A percentile compares a stretch with the other conserved stretches of the same genome.
phyloP scores from a whole-genome alignment of 768 basidiomycete species.

The Lactarius vividus region DNA sequence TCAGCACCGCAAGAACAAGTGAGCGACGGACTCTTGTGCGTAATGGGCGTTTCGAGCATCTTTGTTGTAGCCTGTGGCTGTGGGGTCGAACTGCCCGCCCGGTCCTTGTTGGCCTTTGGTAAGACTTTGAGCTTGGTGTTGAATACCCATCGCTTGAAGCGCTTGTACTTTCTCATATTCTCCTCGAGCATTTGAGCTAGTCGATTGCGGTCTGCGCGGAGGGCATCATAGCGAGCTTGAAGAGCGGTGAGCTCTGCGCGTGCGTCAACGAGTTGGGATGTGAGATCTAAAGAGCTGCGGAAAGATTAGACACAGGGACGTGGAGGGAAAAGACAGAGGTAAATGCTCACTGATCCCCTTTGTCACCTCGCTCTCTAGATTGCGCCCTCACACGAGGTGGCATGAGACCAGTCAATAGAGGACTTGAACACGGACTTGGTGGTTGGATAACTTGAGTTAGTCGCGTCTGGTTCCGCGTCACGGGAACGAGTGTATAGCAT shows the following conservation, averaged over 20 bases:
- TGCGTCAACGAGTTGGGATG: slow-evolving; percentile 3
- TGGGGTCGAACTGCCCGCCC: neutral
- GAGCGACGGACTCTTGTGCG: slow-evolving; percentile 12
- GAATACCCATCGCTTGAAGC: slow-evolving; percentile 21
- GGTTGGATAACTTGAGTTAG: too few relatives aligned
- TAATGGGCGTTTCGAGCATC: slow-evolving; percentile 18
- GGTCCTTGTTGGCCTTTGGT: neutral
- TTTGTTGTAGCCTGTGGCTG: neutral
- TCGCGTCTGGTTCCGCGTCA: neutral
- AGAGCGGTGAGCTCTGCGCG: slow-evolving; percentile 17
- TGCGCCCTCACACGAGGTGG: neutral
- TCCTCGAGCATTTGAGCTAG: neutral
- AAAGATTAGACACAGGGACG: neutral
- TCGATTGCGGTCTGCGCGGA: slow-evolving; percentile 13
- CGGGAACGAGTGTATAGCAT: neutral
- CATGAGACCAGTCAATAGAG: slow-evolving; percentile 1
- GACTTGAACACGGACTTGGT: neutral
- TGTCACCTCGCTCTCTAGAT: neutral
- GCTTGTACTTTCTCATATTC: slow-evolving; percentile 18
- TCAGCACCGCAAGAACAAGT: neutral
- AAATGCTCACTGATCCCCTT: neutral
- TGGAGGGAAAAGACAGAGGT: neutral
- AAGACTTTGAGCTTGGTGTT: neutral
- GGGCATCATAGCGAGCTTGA: slow-evolving; percentile 19
- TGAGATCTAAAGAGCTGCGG: slow-evolving; percentile 2